phyloP scores from a whole-genome alignment of 306 rosid genomes.

The Nissolia schottii region DNA sequence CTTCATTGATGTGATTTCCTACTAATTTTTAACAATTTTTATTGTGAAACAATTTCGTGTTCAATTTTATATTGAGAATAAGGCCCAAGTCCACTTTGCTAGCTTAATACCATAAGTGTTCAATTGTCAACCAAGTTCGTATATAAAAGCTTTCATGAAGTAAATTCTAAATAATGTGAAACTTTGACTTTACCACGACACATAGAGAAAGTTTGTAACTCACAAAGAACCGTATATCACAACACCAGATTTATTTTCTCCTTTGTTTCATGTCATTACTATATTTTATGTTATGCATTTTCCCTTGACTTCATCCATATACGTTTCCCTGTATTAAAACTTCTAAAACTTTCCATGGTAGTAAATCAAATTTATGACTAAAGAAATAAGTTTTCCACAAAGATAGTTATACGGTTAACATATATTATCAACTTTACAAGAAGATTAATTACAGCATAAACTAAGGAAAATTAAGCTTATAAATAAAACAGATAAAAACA shows the following conservation, averaged over 20 bases:
- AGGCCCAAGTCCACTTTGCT: too few species aligned
- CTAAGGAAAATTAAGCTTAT: constrained; percentile 19
- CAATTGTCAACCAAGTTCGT: too few species aligned
- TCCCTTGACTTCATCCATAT: too few species aligned
- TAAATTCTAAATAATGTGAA: too few species aligned
- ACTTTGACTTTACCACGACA: too few species aligned
- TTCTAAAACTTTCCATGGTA: neutral
- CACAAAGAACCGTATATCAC: too few species aligned
- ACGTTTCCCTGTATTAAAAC: neutral
- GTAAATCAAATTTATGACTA: constrained; percentile 10
- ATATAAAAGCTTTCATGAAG: too few species aligned
- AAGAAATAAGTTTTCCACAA: neutral
- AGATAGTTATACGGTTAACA: constrained; percentile 2
- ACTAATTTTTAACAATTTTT: neutral
- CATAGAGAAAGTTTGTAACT: too few species aligned
- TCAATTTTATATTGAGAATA: neutral
- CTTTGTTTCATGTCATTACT: neutral
- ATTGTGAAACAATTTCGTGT: neutral
- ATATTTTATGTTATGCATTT: neutral
- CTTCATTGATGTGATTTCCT: neutral
- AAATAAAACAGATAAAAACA: constrained; percentile 5
- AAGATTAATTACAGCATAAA: neutral
- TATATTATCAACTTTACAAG: neutral
- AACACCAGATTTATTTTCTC: too few species aligned
- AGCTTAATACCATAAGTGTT: too few species aligned